Evolutionary conservation across 1,139 yeast genomes (phyloP), one percentile per base, ranked within the genome.

Genomic region (Nakaseomyces bracarensis): DNA sequence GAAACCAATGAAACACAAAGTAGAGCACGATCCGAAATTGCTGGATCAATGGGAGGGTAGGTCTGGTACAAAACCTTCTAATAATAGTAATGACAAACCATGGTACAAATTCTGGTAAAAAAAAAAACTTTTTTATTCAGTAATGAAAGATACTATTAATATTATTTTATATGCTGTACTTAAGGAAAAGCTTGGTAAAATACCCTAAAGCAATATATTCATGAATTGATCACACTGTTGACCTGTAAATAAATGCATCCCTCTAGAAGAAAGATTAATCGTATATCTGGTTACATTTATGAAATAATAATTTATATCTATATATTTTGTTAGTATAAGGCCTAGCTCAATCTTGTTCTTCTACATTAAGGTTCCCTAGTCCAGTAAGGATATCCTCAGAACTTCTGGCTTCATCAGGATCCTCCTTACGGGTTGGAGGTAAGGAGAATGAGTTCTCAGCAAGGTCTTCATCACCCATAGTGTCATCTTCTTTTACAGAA

Each of bases 1-100:
- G 46, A 74, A 65, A 44, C 67, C 66, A 16, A 65, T 63, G 67
- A 20, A 59, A 43, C 51, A 51, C 16, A 48, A 54, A 28, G 52
- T 51, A 11, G 47, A 43, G n/a, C 59, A 57, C 35, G 54, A 48
- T 16, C 51, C 50, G 14, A 40, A 42, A 21, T 39, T 51, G 26
- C 45, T 45, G 40, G 41, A 44, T 20, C 52, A 57, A 42, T 58
- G 63, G 64, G 52, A 46, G 15, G 49, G 44, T 5, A 20, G 36
- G 40, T 50, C 41, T 31, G 27, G 27, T 26, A 15, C 9, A 21
- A 29, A 21, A 16, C 36, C 36, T 15, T 23, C 28, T 27, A 21
- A 37, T 16, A 23, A 15, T 35, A 11, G n/a, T n/a, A n/a, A 38
- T 20, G 15, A 38, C n/a, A 47, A 45, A 28, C 48, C 52, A 7